These are phyloP conservation scores for Kwoniella shandongensis DNA, from an alignment of 768 basidiomycete genomes.

Conservation along the genomic window DNA sequence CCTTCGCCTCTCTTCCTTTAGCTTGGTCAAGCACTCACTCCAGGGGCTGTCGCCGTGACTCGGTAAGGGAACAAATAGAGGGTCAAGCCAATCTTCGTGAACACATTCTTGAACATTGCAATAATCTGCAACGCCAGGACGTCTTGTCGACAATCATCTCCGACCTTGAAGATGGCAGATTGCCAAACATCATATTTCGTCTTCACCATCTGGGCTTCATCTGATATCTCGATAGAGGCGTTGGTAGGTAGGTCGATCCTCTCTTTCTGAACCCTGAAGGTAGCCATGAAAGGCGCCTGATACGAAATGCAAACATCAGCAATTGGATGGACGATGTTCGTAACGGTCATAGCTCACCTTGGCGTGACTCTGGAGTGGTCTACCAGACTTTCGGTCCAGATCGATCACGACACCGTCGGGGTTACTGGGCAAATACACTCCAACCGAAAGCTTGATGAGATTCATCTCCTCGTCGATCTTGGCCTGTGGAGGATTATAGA, in stretches of 20 bases:
- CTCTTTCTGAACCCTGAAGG: constrained; percentile 95
- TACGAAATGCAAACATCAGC: constrained; percentile 8
- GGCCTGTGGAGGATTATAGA: constrained; percentile 61
- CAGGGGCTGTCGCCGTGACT: constrained; percentile 93
- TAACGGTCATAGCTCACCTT: constrained; percentile 65
- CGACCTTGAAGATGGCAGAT: constrained; percentile 98
- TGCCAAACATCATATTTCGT: constrained; percentile 83
- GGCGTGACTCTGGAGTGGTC: constrained; percentile 94
- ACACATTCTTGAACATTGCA: constrained; percentile 99
- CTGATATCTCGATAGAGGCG: constrained; percentile 70
- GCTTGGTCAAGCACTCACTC: constrained; percentile 72
- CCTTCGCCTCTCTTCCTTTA: too few species aligned
- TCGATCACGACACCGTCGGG: constrained; percentile 97
- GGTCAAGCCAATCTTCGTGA: constrained; percentile 79
- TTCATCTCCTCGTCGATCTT: constrained; percentile 99
- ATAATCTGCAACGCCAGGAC: constrained; percentile 96
- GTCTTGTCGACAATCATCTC: constrained; percentile 98
- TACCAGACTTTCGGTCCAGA: constrained; percentile 92
- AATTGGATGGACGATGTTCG: not conserved
- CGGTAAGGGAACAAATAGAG: constrained; percentile 94
- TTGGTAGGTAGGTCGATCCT: constrained; percentile 66
- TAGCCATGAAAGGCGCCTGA: constrained; percentile 99
- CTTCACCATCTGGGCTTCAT: constrained; percentile 41
- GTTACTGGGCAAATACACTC: constrained; percentile 95
- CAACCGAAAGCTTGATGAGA: constrained; percentile 86